Base-by-base conservation (phyloP, 2,329 filamentous ascomycete genomes). In the Penicillium sp. region DNA sequence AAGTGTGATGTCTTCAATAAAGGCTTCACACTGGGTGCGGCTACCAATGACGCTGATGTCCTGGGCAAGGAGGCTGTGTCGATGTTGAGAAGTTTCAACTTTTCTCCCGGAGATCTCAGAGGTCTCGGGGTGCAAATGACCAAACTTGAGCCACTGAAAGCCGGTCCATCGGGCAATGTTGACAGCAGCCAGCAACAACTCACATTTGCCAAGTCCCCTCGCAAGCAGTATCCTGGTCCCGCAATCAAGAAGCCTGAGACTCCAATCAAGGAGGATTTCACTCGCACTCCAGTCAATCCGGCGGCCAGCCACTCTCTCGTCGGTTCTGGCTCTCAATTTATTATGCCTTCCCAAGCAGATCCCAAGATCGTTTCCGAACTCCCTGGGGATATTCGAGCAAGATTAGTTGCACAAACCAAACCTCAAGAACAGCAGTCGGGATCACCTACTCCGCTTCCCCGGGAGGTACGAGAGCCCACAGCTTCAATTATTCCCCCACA, bases 1-100 rank as follows among this genome's bases (percentile, higher is more conserved):
- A 91, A 89, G 65, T 98, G 93, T 58, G 93, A 98, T 59, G 86
- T 82, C 0, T 94, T 90, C 71, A 97, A 88, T 71, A 97, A 94
- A 64, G 94, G 88, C 54, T 66, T 84, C 7, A 63, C 81, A 2
- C 83, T 98, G 45, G 90, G 91, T 1, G 80, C 96, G 11, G 82
- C 90, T 3, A 97, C 91, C 0, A 85, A 94, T 59, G 77, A 81
- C 36, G 76, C 79, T 18, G 79, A 84, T 18, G 64, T 79, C 1
- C 76, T 97, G 26, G 81, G 81, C 0, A 89, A 85, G 58, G 90
- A 97, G 64, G 86, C 89, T 0, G 73, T 95, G n/a, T 83, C 84
- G 0, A 85, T 96, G 36, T 68, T 98, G 39, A 83, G 85, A 38
- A 83, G 84, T 2, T 91, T 87, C 62, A 83, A 79, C 16, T 88